Base-by-base conservation (phyloP, 805 yeast genomes). In the Saccharomycopsis fibuligera region DNA sequence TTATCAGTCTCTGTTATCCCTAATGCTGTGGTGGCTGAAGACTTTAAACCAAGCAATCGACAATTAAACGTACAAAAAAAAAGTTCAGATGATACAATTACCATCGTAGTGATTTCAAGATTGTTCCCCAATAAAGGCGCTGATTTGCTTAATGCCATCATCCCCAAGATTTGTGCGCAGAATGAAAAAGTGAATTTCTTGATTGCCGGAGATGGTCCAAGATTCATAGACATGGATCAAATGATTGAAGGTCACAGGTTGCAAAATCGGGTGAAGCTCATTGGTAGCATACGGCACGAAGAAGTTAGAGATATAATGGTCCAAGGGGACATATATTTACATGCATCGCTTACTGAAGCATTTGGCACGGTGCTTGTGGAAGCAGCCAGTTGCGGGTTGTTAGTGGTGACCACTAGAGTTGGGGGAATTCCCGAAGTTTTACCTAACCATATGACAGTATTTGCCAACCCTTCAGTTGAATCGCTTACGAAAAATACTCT, bases 381-480 rank as follows among this genome's bases (percentile, higher is more conserved):
- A 62, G 99, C 99, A 0, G 99, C 97, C 0, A 84, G 96, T 1
- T 93, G 98, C 69, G 97, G 97, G 0, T 64, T 93, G 33, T 72
- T 86, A 17, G 96, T 93, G 2, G 99, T 93, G 0, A 89, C 97
- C 0, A 93, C 99, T 0, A 79, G 81, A 50, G 99, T 93, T 0
- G 99, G 99, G 10, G 99, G 99, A 4, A 90, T 93, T 35, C 97
- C 97, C 0, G 99, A 93, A 61, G 98, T 93, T 3, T 66, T 93
- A 35, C 99, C 99, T 0, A 73, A 74, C 22, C 86, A 89, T 58
- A 93, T 93, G 98, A 89, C 96, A 1, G 83, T 84, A 1, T 93
- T 86, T 64, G 90, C 98, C 0, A 74, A 81, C 14, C 95, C 97
- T 0, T 86, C 91, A 3, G 96, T 86, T 45, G 86, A 86, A 50